Evolutionary conservation across 1,139 yeast genomes (phyloP), one percentile per base, ranked within the genome.

Genomic region (Candida pseudoviswanathii): DNA sequence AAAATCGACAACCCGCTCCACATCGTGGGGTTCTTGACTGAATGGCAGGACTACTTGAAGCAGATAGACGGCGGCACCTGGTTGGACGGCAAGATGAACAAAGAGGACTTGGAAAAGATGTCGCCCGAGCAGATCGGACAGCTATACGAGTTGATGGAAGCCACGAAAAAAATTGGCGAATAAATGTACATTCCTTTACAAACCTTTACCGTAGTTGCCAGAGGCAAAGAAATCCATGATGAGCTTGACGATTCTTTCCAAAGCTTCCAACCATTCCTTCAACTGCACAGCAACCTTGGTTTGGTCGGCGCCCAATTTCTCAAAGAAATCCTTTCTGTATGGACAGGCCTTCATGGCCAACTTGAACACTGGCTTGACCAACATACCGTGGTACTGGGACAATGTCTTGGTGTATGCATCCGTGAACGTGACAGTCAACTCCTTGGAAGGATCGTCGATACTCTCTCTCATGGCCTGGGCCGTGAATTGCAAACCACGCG

Each of bases 291-390:
- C 61, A 26, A 91, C 96, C 64, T 79, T 81, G 33, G 72, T 82
- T 65, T 83, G 86, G 64, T 85, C 89, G 26, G 75, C 70, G 46
- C 96, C 96, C 59, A 90, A 78, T 73, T 89, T 90, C 52, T 68
- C 84, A 63, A 89, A 90, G 63, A 90, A 89, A 63, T 85, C 96
- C 67, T 84, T 84, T 73, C 97, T 83, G 71, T 89, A 90, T 31
- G 97, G 97, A 69, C 96, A 89, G 1, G 96, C 96, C 69, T 89
- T 89, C 97, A 90, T 90, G 50, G 97, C 97, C 65, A 91, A 78
- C 77, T 88, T 89, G 80, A 90, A 91, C 52, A 90, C 82, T 27
- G 96, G 96, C 64, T 87, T 86, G 56, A 90, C 78, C 63, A 90
- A 74, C 78, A 90, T 82, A 51, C 86, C 85, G 71, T 90, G 97